A percentile compares a stretch with the other conserved stretches of the same genome.
phyloP scores from a whole-genome alignment of 257 asterid genomes.

The Salvia splendens region DNA sequence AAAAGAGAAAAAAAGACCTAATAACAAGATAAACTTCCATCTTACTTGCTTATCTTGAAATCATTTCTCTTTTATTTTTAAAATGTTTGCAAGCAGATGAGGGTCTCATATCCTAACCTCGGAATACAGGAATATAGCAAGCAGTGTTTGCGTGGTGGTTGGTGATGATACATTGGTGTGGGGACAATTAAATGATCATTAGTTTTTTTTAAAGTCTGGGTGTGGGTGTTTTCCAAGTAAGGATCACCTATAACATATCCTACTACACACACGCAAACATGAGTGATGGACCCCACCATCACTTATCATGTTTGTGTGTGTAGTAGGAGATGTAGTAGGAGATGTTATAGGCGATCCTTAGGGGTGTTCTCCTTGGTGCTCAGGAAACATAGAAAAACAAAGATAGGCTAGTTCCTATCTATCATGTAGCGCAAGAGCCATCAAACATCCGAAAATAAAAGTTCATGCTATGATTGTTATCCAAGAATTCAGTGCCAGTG shows the following conservation, averaged over 20 bases:
- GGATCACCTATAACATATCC: too few relatives aligned
- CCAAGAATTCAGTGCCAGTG: conserved; percentile 13
- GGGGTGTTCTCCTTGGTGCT: background rate
- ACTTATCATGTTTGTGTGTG: too few relatives aligned
- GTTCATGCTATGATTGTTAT: conserved; percentile 1
- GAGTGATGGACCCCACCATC: too few relatives aligned
- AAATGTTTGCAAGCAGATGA: conserved; percentile 18
- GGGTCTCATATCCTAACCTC: conserved; percentile 14
- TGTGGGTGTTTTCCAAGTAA: background rate
- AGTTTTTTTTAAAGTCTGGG: background rate
- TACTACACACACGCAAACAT: too few relatives aligned
- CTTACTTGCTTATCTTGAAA: background rate
- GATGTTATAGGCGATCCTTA: too few relatives aligned
- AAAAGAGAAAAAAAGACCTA: background rate
- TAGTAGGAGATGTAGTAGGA: too few relatives aligned
- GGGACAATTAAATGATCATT: background rate
- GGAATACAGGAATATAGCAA: background rate
- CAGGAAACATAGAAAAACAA: background rate
- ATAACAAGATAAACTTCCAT: conserved; percentile 14
- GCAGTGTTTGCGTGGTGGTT: conserved; percentile 8
- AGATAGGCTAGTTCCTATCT: conserved; percentile 18
- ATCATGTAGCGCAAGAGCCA: conserved; percentile 19
- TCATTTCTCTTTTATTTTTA: conserved; percentile 10
- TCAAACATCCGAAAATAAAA: conserved; percentile 16
- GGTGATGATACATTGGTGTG: conserved; percentile 1